phyloP scores from a whole-genome alignment of 495 filamentous ascomycete genomes.

The Pseudotulostoma volvatum region DNA sequence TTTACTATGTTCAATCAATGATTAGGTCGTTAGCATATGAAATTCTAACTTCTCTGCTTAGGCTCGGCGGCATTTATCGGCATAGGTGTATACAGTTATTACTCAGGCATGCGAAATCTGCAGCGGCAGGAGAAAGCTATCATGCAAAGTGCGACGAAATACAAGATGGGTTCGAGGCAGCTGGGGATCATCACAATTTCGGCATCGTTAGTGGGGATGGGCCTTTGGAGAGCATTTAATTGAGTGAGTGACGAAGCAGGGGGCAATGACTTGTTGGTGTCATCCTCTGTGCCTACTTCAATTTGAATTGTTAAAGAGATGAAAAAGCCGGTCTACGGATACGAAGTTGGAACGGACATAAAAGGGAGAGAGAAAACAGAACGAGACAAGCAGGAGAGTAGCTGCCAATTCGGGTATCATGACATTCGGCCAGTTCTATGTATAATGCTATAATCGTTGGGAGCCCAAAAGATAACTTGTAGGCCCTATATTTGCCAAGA shows the following conservation, averaged over 20 bases:
- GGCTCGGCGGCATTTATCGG: constrained; percentile 75
- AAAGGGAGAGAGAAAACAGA: not conserved
- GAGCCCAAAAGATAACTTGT: too few relatives aligned
- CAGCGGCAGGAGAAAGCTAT: constrained; percentile 52
- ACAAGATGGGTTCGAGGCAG: constrained; percentile 59
- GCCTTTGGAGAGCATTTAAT: constrained; percentile 41
- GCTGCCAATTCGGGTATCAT: constrained; percentile 28
- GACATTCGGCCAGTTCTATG: constrained; percentile 25
- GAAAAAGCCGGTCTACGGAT: too few relatives aligned
- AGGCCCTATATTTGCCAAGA: too few relatives aligned
- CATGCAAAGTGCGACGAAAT: constrained; percentile 49
- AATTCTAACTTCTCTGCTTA: constrained; percentile 17
- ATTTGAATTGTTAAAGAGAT: too few relatives aligned
- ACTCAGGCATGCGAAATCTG: constrained; percentile 63
- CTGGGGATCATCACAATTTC: constrained; percentile 58
- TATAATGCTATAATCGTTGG: too few relatives aligned
- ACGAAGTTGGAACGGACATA: too few relatives aligned
- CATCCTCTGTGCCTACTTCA: too few relatives aligned
- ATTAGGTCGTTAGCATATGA: too few relatives aligned
- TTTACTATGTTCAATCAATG: too few relatives aligned
- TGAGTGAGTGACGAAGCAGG: too few relatives aligned
- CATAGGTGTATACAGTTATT: constrained; percentile 77
- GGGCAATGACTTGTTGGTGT: too few relatives aligned
- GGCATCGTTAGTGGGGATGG: constrained; percentile 50
- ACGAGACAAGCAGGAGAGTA: constrained; percentile 6